Evolutionary conservation across 495 filamentous ascomycete species (phyloP), one percentile per base, ranked within the genome.

Genomic region (Trichoderma erinaceum): DNA sequence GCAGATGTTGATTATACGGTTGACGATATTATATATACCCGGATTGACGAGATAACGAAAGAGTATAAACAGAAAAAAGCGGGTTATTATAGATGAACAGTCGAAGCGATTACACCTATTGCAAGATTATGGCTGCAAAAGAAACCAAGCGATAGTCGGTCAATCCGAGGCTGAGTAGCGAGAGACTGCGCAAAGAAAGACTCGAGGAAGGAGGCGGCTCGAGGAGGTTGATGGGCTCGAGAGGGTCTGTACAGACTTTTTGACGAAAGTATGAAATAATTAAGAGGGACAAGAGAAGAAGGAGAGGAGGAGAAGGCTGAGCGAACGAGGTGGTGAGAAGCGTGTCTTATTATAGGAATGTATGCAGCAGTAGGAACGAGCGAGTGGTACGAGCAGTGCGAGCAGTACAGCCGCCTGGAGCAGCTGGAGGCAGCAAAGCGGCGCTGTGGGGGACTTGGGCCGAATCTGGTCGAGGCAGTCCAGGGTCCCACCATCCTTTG

Each of bases 181-280:
- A 66, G 65, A 66, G 65, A 66, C 65, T 41, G 35, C 35, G 63
- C 27, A 66, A 50, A 52, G 27, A 32, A 61, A 61, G 27, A 25
- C 27, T 12, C 23, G 15, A 25, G 56, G 27, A 32, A 4, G 23
- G 56, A 61, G 50, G 50, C 56, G 35, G 50, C 56, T 61, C 56
- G 56, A 61, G 56, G 56, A 61, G 12, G 23, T 27, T 61, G 23
- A 32, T 13, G 27, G n/a, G 50, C 56, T 61, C 56, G 56, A 61
- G 56, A 32, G 25, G n/a, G 35, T 3, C 35, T 38, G 8, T 38
- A 38, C 35, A 38, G 35, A 38, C 18, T 23, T n/a, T n/a, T n/a
- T 52, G 48, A 23, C n/a, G n/a, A 23, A 52, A 25, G 16, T 52
- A 18, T 46, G 43, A 46, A 16, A 18, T 16, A 1, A 52, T 21